Percentiles rank a stretch among this genome's conserved stretches.
phyloP scores from a whole-genome alignment of 2,329 filamentous ascomycete species.

The Periconia sp. region DNA sequence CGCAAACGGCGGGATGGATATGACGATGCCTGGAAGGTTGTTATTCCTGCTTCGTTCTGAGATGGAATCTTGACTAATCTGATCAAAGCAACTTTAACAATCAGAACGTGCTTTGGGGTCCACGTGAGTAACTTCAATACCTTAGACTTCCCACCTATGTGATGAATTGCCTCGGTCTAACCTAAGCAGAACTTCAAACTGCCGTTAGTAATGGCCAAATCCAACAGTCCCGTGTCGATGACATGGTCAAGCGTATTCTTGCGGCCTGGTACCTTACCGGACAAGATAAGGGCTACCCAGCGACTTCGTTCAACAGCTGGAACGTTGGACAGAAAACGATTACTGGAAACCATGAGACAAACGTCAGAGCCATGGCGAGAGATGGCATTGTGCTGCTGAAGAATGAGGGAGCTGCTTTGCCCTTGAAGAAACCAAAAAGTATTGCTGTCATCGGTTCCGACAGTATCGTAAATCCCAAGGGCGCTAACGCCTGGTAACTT shows the following conservation, averaged over 20 bases:
- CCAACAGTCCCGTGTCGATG: conserved; percentile 42
- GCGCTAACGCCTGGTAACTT: conserved; percentile 71
- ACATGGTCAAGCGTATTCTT: conserved; percentile 49
- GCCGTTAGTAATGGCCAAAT: conserved; percentile 55
- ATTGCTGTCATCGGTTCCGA: conserved; percentile 70
- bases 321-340: conserved; percentile 44
- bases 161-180: too few relatives aligned
- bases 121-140: conserved; percentile 17
- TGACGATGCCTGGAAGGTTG: conserved; percentile 60
- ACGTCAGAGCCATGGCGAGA: conserved; percentile 46
- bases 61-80: conserved; percentile 9
- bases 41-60: background rate
- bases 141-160: too few relatives aligned
- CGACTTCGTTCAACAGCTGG: conserved; percentile 51
- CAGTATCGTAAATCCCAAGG: conserved; percentile 71
- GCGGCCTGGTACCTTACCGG: conserved; percentile 53
- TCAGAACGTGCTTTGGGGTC: conserved; percentile 58
- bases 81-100: conserved; percentile 25
- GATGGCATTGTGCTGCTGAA: conserved; percentile 54
- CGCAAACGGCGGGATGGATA: conserved; percentile 53
- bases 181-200: conserved; percentile 45
- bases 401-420: conserved; percentile 71
- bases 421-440: conserved; percentile 70
- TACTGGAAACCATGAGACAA: conserved; percentile 42
- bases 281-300: conserved; percentile 49